These are phyloP conservation scores for Fragaria vesca DNA, from an alignment of 306 rosid genomes.

Conservation along the genomic window DNA sequence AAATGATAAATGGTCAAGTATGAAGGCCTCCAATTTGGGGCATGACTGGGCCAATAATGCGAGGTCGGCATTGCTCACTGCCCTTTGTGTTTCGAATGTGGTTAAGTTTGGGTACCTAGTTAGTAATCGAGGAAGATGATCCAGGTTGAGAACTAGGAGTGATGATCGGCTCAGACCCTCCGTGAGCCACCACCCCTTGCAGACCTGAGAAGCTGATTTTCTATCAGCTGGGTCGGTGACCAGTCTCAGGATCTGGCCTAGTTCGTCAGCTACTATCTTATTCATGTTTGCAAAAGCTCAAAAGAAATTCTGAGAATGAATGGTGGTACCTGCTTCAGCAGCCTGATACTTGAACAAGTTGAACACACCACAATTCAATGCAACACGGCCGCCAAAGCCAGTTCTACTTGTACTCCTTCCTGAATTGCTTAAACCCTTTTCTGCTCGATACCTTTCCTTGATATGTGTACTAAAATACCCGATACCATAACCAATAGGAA, in stretches of 20 bases:
- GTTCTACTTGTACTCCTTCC: too few species aligned
- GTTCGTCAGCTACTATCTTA: conserved; percentile 20
- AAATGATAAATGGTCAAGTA: not conserved
- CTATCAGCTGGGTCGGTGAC: conserved; percentile 17
- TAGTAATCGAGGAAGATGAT: not conserved
- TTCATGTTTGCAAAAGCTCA: not conserved
- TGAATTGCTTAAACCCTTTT: too few species aligned
- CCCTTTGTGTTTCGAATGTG: conserved; percentile 2
- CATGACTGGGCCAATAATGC: conserved; percentile 19
- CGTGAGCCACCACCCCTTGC: conserved; percentile 21
- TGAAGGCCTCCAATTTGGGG: conserved; percentile 25
- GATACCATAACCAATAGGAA: too few species aligned
- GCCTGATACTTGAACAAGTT: too few species aligned
- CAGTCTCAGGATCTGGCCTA: conserved; percentile 13
- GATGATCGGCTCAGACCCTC: conserved; percentile 24
- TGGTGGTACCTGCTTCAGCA: not conserved
- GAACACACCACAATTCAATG: too few species aligned
- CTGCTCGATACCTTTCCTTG: too few species aligned
- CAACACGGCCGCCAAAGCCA: too few species aligned
- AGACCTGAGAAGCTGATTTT: conserved; percentile 22
- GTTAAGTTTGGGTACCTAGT: conserved; percentile 27
- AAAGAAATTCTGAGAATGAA: not conserved
- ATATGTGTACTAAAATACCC: too few species aligned
- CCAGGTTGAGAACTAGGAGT: not conserved
- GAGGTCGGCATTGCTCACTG: conserved; percentile 15